These are phyloP conservation scores for Zangia roseola DNA, from an alignment of 768 basidiomycete species.

Conservation along the genomic window DNA sequence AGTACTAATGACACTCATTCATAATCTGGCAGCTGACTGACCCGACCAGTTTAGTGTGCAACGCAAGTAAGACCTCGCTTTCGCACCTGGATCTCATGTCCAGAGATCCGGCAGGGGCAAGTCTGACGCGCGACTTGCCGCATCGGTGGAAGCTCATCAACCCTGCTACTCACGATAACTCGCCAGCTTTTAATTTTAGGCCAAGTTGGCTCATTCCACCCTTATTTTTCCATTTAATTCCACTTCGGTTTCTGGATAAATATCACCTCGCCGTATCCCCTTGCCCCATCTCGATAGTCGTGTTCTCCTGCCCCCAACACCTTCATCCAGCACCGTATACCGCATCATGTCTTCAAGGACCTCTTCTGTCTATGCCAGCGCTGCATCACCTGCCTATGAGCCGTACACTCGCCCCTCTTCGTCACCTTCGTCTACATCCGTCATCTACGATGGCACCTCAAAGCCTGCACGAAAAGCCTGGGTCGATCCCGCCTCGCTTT, in stretches of 20 bases:
- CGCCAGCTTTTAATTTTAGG: slow-evolving; percentile 28
- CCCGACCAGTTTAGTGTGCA: neutral
- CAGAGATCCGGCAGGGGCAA: slow-evolving; percentile 11
- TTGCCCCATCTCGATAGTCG: slow-evolving; percentile 1
- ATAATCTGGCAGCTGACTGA: neutral
- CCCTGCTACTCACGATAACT: slow-evolving; percentile 25
- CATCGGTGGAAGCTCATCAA: slow-evolving; percentile 15
- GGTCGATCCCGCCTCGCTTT: slow-evolving; percentile 65
- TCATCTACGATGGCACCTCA: slow-evolving; percentile 22
- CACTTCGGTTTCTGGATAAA: slow-evolving; percentile 25
- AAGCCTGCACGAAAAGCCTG: slow-evolving; percentile 41
- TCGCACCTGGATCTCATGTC: slow-evolving; percentile 19
- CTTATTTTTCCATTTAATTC: slow-evolving; percentile 13
- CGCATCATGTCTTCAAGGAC: slow-evolving; percentile 27
- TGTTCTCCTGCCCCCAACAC: neutral
- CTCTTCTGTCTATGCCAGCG: slow-evolving; percentile 27
- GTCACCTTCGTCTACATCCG: slow-evolving; percentile 25
- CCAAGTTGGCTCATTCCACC: slow-evolving; percentile 19
- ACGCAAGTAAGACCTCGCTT: neutral
- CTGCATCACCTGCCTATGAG: slow-evolving; percentile 29
- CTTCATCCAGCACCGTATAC: neutral
- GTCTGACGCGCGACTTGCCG: slow-evolving; percentile 14
- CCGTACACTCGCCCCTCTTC: slow-evolving; percentile 20
- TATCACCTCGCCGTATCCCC: slow-evolving; percentile 22
- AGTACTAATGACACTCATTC: neutral